Evolutionary conservation across 164 flowering plant genomes (phyloP), one percentile per base, ranked within the genome.

Genomic region (Chloranthus sessilifolius): DNA sequence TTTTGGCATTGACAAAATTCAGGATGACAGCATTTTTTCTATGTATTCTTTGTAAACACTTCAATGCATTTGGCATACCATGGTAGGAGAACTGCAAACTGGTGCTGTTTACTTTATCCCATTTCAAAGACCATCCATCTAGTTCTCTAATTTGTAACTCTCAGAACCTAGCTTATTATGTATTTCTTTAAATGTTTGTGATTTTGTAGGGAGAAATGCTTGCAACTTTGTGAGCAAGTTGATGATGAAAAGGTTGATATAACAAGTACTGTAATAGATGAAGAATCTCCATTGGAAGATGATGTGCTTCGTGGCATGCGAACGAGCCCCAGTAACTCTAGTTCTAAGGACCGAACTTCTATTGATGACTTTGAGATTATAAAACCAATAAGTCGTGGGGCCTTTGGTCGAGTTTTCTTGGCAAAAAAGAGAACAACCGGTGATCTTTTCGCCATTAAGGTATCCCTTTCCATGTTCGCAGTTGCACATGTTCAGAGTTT

Each of bases 391-490:
- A 94, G 99, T 60, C 92, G 99, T 60, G 99, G 99, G 31, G 96
- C 99, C 35, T 94, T 89, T 80, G 99, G 99, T 19, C 79, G 97
- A 44, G 97, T 94, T 50, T 94, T 89, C 66, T 68, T 94, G 64
- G 97, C 99, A 41, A 94, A 85, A 65, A 94, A 94, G 68, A 78
- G 96, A 73, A 89, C 96, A 45, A 94, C 99, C 0, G 99, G 99
- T 16, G 99, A 94, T 71, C 86, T 89, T 45, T 94, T 94, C 67
- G 99, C 99, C 1, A 94, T 94, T 39, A 94, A 94, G 99, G 99
- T 94, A 72, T 15, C 2, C 22, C 10, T 43, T 29, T 50, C 22
- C 20, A 11, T 62, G 7, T 36, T 50, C 26, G n/a, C n/a, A n/a
- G n/a, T n/a, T n/a, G n/a, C n/a, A n/a, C n/a, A 14, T 14, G 41